phyloP scores from a whole-genome alignment of 1,139 yeast genomes.

The Nakaseomyces glabratus region DNA sequence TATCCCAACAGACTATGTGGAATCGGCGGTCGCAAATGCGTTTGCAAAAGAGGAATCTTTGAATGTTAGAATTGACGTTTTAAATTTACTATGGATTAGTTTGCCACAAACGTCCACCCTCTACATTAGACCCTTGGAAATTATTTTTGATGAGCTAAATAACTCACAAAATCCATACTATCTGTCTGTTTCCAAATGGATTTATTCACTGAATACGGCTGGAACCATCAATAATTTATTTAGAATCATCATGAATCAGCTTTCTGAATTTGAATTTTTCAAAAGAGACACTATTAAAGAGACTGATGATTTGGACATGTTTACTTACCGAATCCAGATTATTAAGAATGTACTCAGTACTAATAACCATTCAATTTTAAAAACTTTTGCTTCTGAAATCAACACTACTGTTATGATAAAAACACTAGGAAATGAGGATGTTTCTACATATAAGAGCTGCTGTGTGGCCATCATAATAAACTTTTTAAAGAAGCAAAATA shows the following conservation, averaged over 20 bases:
- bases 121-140: constrained; percentile 55
- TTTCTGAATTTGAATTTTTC: constrained; percentile 22
- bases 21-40: constrained; percentile 49
- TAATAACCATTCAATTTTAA: constrained; percentile 37
- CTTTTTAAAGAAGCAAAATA: constrained; percentile 33
- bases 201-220: constrained; percentile 40
- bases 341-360: constrained; percentile 44
- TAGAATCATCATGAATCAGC: constrained; percentile 34
- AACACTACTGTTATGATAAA: constrained; percentile 39
- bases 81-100: constrained; percentile 55
- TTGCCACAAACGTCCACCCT: constrained; percentile 39
- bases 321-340: constrained; percentile 48
- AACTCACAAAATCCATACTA: constrained; percentile 37
- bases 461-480: constrained; percentile 40
- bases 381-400: constrained; percentile 45
- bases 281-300: constrained; percentile 22
- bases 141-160: constrained; percentile 55
- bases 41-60: constrained; percentile 36
- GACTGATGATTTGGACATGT: constrained; percentile 49
- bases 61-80: constrained; percentile 38
- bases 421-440: constrained; percentile 36
- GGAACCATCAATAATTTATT: constrained; percentile 56
- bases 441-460: constrained; percentile 56
- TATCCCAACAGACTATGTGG: constrained; percentile 38
- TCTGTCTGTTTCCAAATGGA: constrained; percentile 48